Conservation (phyloP, 2,329 filamentous ascomycete genomes). For the Aspergillus aculeatus region DNA sequence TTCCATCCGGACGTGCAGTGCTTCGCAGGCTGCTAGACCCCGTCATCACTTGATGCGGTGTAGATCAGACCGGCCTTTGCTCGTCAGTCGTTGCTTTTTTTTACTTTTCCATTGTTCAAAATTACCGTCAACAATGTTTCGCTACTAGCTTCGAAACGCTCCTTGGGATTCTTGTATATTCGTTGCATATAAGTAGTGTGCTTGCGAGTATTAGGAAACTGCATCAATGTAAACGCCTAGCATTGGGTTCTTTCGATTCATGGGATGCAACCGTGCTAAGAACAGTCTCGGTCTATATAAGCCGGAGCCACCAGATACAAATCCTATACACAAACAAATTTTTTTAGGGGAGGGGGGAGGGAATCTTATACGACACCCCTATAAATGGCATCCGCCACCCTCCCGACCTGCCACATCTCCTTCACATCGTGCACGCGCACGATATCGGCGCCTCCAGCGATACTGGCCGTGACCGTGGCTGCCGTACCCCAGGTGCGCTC, state of each 20-base stretch:
- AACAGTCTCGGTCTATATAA: not conserved
- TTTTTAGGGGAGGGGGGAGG: not conserved
- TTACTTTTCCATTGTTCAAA: constrained; percentile 7
- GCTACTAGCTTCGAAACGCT: not conserved
- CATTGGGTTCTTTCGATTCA: not conserved
- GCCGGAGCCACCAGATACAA: too few species aligned
- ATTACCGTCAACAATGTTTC: constrained; percentile 1
- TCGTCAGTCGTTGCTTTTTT: constrained; percentile 1
- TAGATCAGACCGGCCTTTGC: not conserved
- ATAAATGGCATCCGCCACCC: constrained; percentile 93
- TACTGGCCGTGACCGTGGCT: constrained; percentile 78
- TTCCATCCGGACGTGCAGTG: not conserved
- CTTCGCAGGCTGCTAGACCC: not conserved
- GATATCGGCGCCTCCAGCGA: constrained; percentile 86
- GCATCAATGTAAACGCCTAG: not conserved
- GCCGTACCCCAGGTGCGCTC: constrained; percentile 83
- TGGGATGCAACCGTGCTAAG: not conserved
- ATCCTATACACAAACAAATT: not conserved
- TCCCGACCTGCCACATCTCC: constrained; percentile 81
- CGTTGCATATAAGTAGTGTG: constrained; percentile 7
- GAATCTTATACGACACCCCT: constrained; percentile 37
- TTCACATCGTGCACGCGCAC: constrained; percentile 86
- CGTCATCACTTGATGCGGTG: not conserved
- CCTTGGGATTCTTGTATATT: constrained; percentile 19
- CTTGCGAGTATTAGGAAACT: constrained; percentile 2